Evolutionary conservation across 2,329 filamentous ascomycete genomes (phyloP).

Genomic region (Aspergillus texensis): DNA sequence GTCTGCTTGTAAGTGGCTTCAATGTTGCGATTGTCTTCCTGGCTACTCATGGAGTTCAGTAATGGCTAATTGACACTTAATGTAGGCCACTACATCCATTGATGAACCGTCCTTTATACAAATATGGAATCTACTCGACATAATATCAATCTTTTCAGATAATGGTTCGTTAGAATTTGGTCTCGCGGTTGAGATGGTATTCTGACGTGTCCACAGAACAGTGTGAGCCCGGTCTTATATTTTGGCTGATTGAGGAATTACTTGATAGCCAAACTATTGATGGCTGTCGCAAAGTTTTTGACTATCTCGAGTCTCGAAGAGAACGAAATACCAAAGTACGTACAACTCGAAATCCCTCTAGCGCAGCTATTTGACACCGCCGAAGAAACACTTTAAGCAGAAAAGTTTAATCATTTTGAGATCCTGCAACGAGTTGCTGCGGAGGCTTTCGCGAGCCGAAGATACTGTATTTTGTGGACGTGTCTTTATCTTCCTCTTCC

Average conservation of each 20-base stretch:
- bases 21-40: neutral
- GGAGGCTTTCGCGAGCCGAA: conserved; percentile 89
- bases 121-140: conserved; percentile 92
- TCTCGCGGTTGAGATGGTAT: neutral
- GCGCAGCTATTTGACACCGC: conserved; percentile 27
- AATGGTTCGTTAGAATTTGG: conserved; percentile 59
- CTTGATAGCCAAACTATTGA: conserved; percentile 94
- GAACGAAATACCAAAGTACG: conserved; percentile 79
- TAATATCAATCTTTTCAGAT: conserved; percentile 86
- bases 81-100: conserved; percentile 72
- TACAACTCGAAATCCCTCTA: neutral
- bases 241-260: conserved; percentile 91
- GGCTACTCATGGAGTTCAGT: neutral
- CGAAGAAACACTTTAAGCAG: conserved; percentile 69
- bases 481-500: conserved; percentile 98
- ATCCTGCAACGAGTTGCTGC: conserved; percentile 92
- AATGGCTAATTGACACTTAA: conserved; percentile 17
- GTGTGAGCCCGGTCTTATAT: conserved; percentile 77
- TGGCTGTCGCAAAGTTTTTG: conserved; percentile 87
- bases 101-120: conserved; percentile 76
- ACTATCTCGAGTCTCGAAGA: conserved; percentile 90
- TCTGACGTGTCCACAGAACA: conserved; percentile 44
- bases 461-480: conserved; percentile 96
- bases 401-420: conserved; percentile 90
- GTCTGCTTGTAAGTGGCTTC: conserved; percentile 66